Evolutionary conservation across 2,329 filamentous ascomycete species (phyloP), one percentile per base, ranked within the genome.

Genomic region (Xylariaceae sp.): DNA sequence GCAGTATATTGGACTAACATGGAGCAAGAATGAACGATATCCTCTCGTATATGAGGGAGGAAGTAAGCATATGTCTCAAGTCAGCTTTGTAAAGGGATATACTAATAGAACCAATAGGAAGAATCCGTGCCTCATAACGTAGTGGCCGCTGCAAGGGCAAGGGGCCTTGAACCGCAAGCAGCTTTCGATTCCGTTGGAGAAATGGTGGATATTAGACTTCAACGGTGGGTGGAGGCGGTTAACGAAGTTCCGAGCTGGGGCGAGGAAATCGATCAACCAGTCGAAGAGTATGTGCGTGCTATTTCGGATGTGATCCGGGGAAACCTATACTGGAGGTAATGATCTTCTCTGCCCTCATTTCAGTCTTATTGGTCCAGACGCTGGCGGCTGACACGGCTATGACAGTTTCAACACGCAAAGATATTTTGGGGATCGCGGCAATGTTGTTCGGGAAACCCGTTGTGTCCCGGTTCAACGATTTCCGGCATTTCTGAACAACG

Each of bases 91-190:
- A 18, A 34, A 21, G 9, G 8, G 10, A 1, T 13, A 26, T 22
- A 15, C 4, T 53, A 8, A 49, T 13, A 7, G 7, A 15, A 18
- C 18, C 7, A 13, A 0, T 12, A 60, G 57, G 41, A 22, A 1
- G 55, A 60, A 21, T 36, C 48, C 13, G 53, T 58, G 16, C 55
- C 57, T n/a, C 55, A 58, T 37, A 58, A 56, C n/a, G n/a, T 60
- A 10, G 52, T 58, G 12, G 55, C 57, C 2, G 49, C 37, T 4
- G 55, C 55, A n/a, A 44, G 57, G 30, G 45, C 58, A 46, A 32
- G 51, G 2, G 57, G 57, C 15, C 43, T 53, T 6, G 43, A 40
- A 16, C 36, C 57, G 2, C 55, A 58, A 51, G 57, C 58, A 30
- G 52, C 55, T 10, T 60, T 60, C 12, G 47, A 55, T 36, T 47